Base-by-base conservation (phyloP, 345 rosid species). In the Eucalyptus regnans region DNA sequence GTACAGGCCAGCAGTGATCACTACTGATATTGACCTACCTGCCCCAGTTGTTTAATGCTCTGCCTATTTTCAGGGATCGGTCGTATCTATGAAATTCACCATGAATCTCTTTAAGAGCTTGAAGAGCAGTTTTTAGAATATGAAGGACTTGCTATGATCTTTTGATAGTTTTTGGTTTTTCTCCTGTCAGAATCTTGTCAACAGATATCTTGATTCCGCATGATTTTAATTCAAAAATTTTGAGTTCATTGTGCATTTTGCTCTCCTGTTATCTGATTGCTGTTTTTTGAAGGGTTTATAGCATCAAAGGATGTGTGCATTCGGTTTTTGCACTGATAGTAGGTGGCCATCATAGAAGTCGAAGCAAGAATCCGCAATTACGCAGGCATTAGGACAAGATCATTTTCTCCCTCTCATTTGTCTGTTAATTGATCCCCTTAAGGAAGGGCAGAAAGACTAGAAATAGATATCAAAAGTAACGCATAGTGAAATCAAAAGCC, bases 21-120 rank as follows among this genome's bases (percentile, higher is more conserved):
- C 94, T 14, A 58, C 92, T 17, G 94, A 93, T 29, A 90, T 93
- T 12, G 93, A 93, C 50, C 90, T 92, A 50, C 89, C 95, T 12
- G 60, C 86, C 9, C 91, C 92, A 37, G 92, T 92, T 29, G 95
- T 88, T 56, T 94, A 91, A 90, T 37, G 15, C 29, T 20, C 83
- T 2, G 15, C 83, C 27, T 41, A 76, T 43, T 76, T 76, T 43
- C 48, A 76, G 9, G 83, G 83, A 76, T 76, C 2, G 0, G 83
- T 37, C 27, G 0, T 41, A 10, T 18, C 43, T 41, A 76, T 76
- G 48, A 41, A 37, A 76, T 20, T 76, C 83, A 37, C 83, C 5
- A 41, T 76, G 83, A 37, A 20, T 76, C 23, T 68, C 46, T 71
- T 20, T 76, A 68, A 33, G 80, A 68, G 80, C 83, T 76, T 76